phyloP scores from a whole-genome alignment of 2,329 filamentous ascomycete species.

The Helotiales sp. region DNA sequence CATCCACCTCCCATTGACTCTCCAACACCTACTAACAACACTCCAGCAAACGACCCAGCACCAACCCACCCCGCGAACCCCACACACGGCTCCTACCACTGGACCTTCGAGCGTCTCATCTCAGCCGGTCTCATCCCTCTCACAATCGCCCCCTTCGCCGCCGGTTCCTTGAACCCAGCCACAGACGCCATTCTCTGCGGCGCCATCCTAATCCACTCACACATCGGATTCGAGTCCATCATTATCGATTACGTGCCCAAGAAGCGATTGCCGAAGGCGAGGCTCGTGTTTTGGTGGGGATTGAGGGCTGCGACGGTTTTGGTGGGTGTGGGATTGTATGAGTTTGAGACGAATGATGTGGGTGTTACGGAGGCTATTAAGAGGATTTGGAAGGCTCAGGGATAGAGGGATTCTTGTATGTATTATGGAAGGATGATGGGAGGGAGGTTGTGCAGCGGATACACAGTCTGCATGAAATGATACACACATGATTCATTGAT shows the following conservation, averaged over 20 bases:
- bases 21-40: slow-evolving; percentile 24
- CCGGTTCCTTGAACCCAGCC: slow-evolving; percentile 85
- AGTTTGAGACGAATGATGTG: slow-evolving; percentile 98
- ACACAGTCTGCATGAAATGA: too few species aligned
- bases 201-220: slow-evolving; percentile 84
- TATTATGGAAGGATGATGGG: neutral
- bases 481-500: too few species aligned
- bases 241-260: slow-evolving; percentile 90
- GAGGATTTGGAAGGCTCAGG: slow-evolving; percentile 82
- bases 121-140: slow-evolving; percentile 82
- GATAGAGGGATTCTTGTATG: slow-evolving; percentile 1
- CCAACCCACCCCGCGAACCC: slow-evolving; percentile 71
- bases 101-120: slow-evolving; percentile 90
- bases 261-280: slow-evolving; percentile 65
- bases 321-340: slow-evolving; percentile 87
- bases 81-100: slow-evolving; percentile 94
- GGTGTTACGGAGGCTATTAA: slow-evolving; percentile 88
- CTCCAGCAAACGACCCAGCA: slow-evolving; percentile 80
- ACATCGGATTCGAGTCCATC: slow-evolving; percentile 89
- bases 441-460: too few species aligned
- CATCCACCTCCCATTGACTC: slow-evolving; percentile 23
- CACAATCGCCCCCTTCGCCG: slow-evolving; percentile 86
- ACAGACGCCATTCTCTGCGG: slow-evolving; percentile 85
- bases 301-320: slow-evolving; percentile 77
- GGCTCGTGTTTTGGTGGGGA: slow-evolving; percentile 71